Base-by-base conservation (phyloP, 163 green algal genomes). In the Trebouxiophyceae sp. region DNA sequence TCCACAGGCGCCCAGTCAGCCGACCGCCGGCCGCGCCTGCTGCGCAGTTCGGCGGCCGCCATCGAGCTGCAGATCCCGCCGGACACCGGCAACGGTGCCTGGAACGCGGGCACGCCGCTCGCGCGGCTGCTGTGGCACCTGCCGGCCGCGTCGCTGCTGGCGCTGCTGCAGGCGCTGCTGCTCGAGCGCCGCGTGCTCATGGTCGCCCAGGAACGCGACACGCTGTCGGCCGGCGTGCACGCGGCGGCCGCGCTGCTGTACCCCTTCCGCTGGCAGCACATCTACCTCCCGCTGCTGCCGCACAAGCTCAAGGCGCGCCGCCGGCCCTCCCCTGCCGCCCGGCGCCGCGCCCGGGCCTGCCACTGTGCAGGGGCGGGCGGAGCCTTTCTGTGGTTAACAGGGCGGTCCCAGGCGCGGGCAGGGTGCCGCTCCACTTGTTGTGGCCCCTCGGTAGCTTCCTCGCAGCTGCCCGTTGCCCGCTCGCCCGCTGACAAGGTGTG, bases 261-360 rank as follows among this genome's bases (percentile, higher is more conserved):
- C 61, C 87, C 87, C 1, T 86, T 95, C 72, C 77, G 76, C 60
- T 92, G 84, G 84, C 86, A 91, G 60, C 84, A 91, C 68, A 89
- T 93, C 70, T 92, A 84, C 68, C 78, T 95, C 60, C 88, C 88
- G 23, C 63, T 95, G 31, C 77, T 95, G 57, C 88, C 88, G 2
- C 62, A 75, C 39, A 57, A 66, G 12, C 70, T 94, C 30, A 82
- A 79, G 64, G 75, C 77, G 19, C 1, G 28, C 39, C 19, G 39
- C 39, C 12, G 19, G 39, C 39, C 12, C 39, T 50, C 12, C 19
- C 39, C 39, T 50, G 39, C 12, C 12, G 26, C 16, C 47, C 47
- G 23, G 47, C 23, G 6, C 6, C 4, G 28, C 56, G 39, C 28
- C 39, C 12, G 2, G 24, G 4, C 7, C 56, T 62, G 56, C 56